Percentiles rank a stretch among this genome's conserved stretches.
These are phyloP conservation scores for Rubia occidens DNA, from an alignment of 305 asterid genomes.

Conservation along the genomic window DNA sequence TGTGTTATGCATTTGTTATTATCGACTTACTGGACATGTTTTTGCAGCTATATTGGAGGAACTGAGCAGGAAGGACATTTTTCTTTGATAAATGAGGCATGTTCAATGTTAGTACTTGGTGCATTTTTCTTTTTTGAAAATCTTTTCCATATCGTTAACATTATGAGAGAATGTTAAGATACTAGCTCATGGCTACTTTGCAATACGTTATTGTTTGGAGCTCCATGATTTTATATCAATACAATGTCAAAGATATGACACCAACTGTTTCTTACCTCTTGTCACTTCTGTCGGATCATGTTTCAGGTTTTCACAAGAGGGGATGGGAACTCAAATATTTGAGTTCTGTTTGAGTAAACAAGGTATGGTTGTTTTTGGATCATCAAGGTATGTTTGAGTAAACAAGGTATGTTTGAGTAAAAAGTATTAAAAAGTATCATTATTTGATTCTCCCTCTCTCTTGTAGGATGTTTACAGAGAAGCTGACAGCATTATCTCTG, in stretches of 20 bases:
- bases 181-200: not conserved
- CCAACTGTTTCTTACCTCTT: constrained; percentile 7
- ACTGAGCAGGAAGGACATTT: constrained; percentile 87
- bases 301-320: constrained; percentile 96
- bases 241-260: not conserved
- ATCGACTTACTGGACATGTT: constrained; percentile 14
- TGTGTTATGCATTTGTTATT: constrained; percentile 1
- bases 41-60: constrained; percentile 83
- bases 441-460: too few relatives aligned
- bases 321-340: too few relatives aligned
- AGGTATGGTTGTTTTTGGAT: too few relatives aligned
- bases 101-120: constrained; percentile 74
- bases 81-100: constrained; percentile 91
- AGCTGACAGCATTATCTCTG: constrained; percentile 51
- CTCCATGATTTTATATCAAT: not conserved
- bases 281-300: constrained; percentile 12
- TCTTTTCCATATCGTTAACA: not conserved
- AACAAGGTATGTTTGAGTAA: too few relatives aligned
- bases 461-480: constrained; percentile 38
- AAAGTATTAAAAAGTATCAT: too few relatives aligned
- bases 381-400: too few relatives aligned
- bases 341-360: too few relatives aligned
- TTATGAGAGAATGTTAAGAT: not conserved
- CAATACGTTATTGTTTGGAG: not conserved
- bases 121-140: constrained; percentile 3